These are phyloP conservation scores for Cyberlindnera nakhonratchasimensis DNA, from an alignment of 805 yeast species.

Conservation along the genomic window DNA sequence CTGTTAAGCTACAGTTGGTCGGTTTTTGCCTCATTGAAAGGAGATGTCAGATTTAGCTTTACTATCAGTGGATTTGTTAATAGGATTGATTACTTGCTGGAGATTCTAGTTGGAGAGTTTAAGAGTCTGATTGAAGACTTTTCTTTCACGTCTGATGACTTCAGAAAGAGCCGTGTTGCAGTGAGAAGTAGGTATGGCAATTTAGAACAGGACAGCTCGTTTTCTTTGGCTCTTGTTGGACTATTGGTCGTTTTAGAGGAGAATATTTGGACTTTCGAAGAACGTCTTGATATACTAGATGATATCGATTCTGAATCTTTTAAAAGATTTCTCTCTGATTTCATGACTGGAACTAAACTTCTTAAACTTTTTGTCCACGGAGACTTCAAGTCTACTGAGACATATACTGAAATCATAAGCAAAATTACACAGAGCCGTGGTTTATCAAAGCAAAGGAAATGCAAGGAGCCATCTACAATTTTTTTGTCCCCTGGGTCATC, in stretches of 20 bases:
- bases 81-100: slow-evolving; percentile 36
- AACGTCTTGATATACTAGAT: slow-evolving; percentile 54
- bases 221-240: slow-evolving; percentile 47
- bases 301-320: slow-evolving; percentile 39
- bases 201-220: slow-evolving; percentile 41
- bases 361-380: slow-evolving; percentile 52
- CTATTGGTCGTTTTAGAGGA: slow-evolving; percentile 53
- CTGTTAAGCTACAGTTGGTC: slow-evolving; percentile 57
- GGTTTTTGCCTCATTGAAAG: slow-evolving; percentile 49
- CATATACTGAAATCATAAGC: slow-evolving; percentile 25
- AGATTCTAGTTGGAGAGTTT: slow-evolving; percentile 33
- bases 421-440: slow-evolving; percentile 29
- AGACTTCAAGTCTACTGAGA: slow-evolving; percentile 32
- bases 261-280: slow-evolving; percentile 50
- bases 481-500: slow-evolving; percentile 36
- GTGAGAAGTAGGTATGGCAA: slow-evolving; percentile 46
- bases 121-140: slow-evolving; percentile 19
- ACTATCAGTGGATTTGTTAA: slow-evolving; percentile 50
- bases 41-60: slow-evolving; percentile 51
- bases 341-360: slow-evolving; percentile 32
- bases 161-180: slow-evolving; percentile 45
- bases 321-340: slow-evolving; percentile 26
- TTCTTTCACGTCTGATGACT: slow-evolving; percentile 30
- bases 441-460: neutral
- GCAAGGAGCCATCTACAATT: slow-evolving; percentile 37